Conservation (phyloP, 2,329 filamentous ascomycete genomes). For the Xylaria sp. region DNA sequence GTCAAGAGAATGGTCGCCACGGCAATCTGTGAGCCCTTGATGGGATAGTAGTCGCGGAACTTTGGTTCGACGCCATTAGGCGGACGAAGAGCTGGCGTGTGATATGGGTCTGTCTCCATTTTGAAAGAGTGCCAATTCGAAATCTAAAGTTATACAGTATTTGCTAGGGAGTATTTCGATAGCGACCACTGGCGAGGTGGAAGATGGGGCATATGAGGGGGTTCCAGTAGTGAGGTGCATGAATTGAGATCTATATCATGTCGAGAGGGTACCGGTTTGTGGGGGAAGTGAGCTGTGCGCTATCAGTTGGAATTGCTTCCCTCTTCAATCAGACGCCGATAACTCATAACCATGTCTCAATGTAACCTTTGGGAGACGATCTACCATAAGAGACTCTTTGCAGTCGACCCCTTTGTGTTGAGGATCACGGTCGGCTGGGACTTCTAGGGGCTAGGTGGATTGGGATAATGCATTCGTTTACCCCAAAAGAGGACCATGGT, state of each 20-base stretch:
- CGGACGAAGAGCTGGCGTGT: slow-evolving; percentile 20
- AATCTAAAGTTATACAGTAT: not conserved
- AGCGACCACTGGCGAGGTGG: not conserved
- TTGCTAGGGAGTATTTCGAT: not conserved
- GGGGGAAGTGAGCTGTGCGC: not conserved
- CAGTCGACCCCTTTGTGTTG: not conserved
- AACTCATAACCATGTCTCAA: not conserved
- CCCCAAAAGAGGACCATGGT: not conserved
- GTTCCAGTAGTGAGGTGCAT: not conserved
- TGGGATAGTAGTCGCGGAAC: slow-evolving; percentile 21
- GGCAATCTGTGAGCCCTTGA: slow-evolving; percentile 15
- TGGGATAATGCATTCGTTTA: not conserved
- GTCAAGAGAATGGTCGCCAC: slow-evolving; percentile 15
- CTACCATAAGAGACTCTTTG: not conserved
- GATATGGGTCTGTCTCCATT: slow-evolving; percentile 20
- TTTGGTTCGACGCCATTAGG: slow-evolving; percentile 18
- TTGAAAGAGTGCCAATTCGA: not conserved
- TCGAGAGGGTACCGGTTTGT: not conserved
- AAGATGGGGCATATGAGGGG: not conserved
- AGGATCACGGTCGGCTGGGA: not conserved
- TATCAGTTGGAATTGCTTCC: not conserved
- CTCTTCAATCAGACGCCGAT: not conserved
- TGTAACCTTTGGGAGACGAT: not conserved
- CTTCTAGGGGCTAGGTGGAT: not conserved
- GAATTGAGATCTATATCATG: not conserved